These are phyloP conservation scores for Hypoxylon trugodes DNA, from an alignment of 495 filamentous ascomycete genomes.

Conservation along the genomic window DNA sequence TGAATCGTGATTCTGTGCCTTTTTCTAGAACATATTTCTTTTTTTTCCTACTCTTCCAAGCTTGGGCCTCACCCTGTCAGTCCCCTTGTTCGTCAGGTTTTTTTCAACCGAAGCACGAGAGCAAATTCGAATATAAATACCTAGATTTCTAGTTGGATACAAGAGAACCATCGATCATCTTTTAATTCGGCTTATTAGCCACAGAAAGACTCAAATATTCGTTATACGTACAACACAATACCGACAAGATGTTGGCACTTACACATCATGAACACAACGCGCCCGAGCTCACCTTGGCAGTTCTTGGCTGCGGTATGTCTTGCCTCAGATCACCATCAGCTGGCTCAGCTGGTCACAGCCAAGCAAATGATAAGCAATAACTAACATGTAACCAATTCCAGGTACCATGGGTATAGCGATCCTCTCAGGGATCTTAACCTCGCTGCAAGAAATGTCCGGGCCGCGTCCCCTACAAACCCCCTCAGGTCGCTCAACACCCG, in stretches of 20 bases:
- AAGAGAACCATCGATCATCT: no score
- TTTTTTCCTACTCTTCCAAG: not conserved
- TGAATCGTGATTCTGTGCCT: not conserved
- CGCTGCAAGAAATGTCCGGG: constrained; percentile 59
- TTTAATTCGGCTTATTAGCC: no score
- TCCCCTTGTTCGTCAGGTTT: not conserved
- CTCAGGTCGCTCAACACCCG: constrained; percentile 59
- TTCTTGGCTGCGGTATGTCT: constrained; percentile 75
- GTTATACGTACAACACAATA: not conserved
- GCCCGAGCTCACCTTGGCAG: constrained; percentile 69
- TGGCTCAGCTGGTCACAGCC: not conserved
- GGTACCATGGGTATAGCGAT: constrained; percentile 89
- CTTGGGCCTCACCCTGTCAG: not conserved
- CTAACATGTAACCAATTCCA: no score
- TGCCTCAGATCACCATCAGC: not conserved
- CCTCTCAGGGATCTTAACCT: constrained; percentile 78
- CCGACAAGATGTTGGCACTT: constrained; percentile 43
- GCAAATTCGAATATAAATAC: not conserved
- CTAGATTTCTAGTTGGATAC: not conserved
- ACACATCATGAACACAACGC: constrained; percentile 46
- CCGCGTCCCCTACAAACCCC: constrained; percentile 50
- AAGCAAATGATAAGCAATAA: constrained; percentile 19
- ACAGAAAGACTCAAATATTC: constrained; percentile 1
- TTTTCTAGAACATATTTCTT: not conserved
- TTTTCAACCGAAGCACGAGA: not conserved